These are phyloP conservation scores for Coniochaeta sp. DNA, from an alignment of 2,329 filamentous ascomycete species.

Conservation along the genomic window DNA sequence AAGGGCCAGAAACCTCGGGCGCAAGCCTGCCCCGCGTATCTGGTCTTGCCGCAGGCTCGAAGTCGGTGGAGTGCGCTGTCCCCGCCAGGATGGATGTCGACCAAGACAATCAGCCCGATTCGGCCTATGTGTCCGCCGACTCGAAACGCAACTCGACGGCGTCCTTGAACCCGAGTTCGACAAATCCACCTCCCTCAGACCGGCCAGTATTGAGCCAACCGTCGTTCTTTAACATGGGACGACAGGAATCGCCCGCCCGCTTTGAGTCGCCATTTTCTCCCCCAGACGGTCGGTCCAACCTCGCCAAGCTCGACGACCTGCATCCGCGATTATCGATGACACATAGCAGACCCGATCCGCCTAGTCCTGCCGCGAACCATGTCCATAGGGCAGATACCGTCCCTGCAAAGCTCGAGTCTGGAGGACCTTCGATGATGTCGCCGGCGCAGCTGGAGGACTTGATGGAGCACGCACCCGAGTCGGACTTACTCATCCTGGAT, in stretches of 20 bases:
- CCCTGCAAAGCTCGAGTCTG: conserved; percentile 40
- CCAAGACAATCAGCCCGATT: conserved; percentile 39
- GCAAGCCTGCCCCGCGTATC: conserved; percentile 8
- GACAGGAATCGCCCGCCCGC: conserved; percentile 37
- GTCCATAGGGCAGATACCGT: conserved; percentile 40
- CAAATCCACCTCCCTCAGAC: too few relatives aligned
- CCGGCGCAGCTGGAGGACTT: conserved; percentile 48
- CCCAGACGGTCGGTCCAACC: conserved; percentile 18
- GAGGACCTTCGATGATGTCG: conserved; percentile 43
- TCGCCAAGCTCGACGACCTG: conserved; percentile 39
- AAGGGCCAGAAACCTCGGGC: conserved; percentile 27
- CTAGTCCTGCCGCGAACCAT: conserved; percentile 20
- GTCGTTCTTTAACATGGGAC: conserved; percentile 32
- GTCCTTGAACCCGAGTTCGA: conserved; percentile 11
- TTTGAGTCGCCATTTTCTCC: conserved; percentile 28
- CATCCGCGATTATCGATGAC: conserved; percentile 49
- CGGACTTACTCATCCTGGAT: conserved; percentile 65
- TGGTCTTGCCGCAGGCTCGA: conserved; percentile 4
- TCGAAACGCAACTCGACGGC: conserved; percentile 47
- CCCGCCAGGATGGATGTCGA: conserved; percentile 33
- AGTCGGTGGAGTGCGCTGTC: conserved; percentile 1
- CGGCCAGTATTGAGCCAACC: conserved; percentile 30
- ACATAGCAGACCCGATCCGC: conserved; percentile 35
- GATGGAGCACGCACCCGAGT: conserved; percentile 32
- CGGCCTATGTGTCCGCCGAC: conserved; percentile 46